Conservation (phyloP, 495 filamentous ascomycete species). For the Chaetomium cochliodes region DNA sequence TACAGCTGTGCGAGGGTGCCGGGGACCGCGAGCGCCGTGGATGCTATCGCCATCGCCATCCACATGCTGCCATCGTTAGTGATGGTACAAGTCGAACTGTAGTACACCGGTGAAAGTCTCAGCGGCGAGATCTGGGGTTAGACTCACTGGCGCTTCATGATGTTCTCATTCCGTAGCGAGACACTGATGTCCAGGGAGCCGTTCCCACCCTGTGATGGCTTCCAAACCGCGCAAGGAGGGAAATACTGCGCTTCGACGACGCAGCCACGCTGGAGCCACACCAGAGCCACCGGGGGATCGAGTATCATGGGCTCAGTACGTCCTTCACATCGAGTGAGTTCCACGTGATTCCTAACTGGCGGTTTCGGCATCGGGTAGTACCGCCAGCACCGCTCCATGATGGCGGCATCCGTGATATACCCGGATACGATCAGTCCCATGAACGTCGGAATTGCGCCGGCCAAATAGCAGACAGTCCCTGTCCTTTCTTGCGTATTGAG, state of each 20-base stretch:
- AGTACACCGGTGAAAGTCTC: no score
- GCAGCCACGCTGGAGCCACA: not conserved
- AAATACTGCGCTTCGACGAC: not conserved
- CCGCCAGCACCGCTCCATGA: not conserved
- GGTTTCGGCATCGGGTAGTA: not conserved
- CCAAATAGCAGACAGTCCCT: not conserved
- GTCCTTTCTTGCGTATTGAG: not conserved
- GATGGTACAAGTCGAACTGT: not conserved
- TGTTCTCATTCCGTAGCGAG: not conserved
- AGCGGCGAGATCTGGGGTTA: not conserved
- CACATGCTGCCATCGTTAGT: not conserved
- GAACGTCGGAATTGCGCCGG: not conserved
- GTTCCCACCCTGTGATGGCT: not conserved
- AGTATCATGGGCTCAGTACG: no score
- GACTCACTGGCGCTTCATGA: not conserved
- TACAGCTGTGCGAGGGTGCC: not conserved
- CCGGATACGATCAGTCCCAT: not conserved
- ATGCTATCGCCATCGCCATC: no score
- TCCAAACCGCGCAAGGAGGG: not conserved
- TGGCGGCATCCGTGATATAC: not conserved
- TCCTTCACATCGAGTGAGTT: no score
- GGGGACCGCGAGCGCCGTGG: not conserved
- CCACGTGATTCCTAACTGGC: no score
- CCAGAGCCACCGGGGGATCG: not conserved
- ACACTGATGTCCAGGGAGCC: not conserved